Evolutionary conservation across 2,329 filamentous ascomycete species (phyloP).

Genomic region (Aspergillus sp.): DNA sequence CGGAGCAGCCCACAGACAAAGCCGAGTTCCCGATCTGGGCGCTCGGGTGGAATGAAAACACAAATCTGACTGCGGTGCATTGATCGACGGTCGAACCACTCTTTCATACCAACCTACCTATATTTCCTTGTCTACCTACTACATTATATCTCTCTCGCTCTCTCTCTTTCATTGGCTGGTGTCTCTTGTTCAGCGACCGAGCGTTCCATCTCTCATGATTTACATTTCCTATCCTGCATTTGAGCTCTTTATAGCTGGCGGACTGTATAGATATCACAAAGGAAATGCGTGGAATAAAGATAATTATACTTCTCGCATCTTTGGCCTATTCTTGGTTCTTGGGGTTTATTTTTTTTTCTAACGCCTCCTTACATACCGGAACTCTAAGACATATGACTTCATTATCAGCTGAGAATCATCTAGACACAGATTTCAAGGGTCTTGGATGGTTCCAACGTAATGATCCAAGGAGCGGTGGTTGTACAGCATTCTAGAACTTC

Average conservation of each 20-base stretch:
- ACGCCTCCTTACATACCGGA: not conserved
- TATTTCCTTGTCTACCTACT: not conserved
- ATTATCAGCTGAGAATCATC: not conserved
- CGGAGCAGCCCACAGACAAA: slow-evolving; percentile 54
- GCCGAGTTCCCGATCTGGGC: slow-evolving; percentile 46
- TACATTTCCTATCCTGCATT: not conserved
- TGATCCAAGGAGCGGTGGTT: too few relatives aligned
- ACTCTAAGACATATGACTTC: not conserved
- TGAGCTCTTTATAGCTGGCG: not conserved
- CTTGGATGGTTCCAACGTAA: too few relatives aligned
- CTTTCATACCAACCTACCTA: not conserved
- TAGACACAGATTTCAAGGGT: too few relatives aligned
- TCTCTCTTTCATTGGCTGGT: not conserved
- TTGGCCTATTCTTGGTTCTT: not conserved
- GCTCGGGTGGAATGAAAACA: slow-evolving; percentile 41
- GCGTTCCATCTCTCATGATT: not conserved
- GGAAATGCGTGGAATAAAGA: not conserved
- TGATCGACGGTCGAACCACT: slow-evolving; percentile 14
- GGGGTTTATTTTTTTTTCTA: not conserved
- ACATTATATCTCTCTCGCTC: slow-evolving; percentile 6
- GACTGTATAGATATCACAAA: not conserved
- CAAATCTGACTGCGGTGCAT: slow-evolving; percentile 35
- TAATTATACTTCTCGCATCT: not conserved
- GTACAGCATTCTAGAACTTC: too few relatives aligned
- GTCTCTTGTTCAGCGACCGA: not conserved